Evolutionary conservation across 176 grass and related monocot species (phyloP).

Genomic region (Eleusine coracana): DNA sequence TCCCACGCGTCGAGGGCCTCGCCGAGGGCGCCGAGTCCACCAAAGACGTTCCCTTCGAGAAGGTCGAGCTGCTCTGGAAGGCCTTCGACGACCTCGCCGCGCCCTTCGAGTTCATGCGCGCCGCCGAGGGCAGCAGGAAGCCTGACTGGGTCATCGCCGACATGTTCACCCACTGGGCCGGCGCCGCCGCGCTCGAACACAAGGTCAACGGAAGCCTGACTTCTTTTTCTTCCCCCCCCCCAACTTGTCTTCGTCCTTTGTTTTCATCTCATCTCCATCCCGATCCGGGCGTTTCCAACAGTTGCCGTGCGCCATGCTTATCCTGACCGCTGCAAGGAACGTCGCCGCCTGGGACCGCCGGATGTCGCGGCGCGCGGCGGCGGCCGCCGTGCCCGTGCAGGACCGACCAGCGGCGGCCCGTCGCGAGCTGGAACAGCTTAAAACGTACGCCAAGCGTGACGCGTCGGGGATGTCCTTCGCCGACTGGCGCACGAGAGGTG

Average conservation of each 20-base stretch:
- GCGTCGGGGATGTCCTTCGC: not conserved
- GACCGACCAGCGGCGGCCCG: not conserved
- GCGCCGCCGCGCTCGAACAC: not conserved
- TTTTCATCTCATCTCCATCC: too few relatives aligned
- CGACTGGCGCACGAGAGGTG: not conserved
- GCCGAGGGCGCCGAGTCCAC: not conserved
- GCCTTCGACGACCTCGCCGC: conserved; percentile 13
- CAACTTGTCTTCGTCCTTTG: too few relatives aligned
- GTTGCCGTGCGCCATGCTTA: not conserved
- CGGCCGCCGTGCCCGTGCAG: not conserved
- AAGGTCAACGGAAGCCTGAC: not conserved
- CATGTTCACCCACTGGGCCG: conserved; percentile 5
- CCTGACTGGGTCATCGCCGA: not conserved
- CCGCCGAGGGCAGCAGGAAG: not conserved
- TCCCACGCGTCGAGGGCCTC: not conserved
- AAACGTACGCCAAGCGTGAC: not conserved
- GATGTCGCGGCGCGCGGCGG: not conserved
- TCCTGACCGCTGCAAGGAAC: not conserved
- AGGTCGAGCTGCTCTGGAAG: not conserved
- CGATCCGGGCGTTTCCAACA: too few relatives aligned
- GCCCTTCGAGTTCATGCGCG: not conserved
- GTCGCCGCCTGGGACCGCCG: not conserved
- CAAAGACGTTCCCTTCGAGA: not conserved
- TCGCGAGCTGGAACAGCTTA: too few relatives aligned
- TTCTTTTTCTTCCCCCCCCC: too few relatives aligned